phyloP scores from a whole-genome alignment of 306 rosid genomes.

The Medicago truncatula region DNA sequence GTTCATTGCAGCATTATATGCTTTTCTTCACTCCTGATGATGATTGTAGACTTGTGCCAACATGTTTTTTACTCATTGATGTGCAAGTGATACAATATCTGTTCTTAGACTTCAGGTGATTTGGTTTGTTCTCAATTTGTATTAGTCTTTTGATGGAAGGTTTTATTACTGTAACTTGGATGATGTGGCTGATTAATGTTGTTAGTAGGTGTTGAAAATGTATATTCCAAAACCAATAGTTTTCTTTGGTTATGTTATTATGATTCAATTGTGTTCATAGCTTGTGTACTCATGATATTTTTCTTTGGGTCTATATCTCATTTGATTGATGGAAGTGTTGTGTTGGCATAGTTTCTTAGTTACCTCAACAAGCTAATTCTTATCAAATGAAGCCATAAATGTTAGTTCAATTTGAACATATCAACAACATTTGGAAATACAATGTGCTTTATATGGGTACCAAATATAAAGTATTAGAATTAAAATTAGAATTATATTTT shows the following conservation, averaged over 20 bases:
- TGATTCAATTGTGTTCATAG: neutral
- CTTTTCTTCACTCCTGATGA: constrained; percentile 50
- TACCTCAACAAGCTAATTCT: neutral
- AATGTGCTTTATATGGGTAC: neutral
- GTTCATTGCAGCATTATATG: constrained; percentile 48
- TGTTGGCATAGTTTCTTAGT: neutral
- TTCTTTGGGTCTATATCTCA: neutral
- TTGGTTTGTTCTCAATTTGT: constrained; percentile 19
- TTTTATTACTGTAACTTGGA: constrained; percentile 1
- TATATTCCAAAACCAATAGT: too few relatives aligned
- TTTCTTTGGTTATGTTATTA: too few relatives aligned
- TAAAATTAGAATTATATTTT: too few relatives aligned
- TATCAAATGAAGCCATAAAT: neutral
- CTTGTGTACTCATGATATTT: neutral
- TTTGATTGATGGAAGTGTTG: neutral
- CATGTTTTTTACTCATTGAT: constrained; percentile 43
- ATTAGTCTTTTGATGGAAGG: constrained; percentile 13
- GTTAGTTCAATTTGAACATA: neutral
- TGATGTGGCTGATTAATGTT: constrained; percentile 28
- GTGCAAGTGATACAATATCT: constrained; percentile 25
- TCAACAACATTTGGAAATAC: neutral
- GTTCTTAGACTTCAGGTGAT: constrained; percentile 16
- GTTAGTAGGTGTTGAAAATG: neutral
- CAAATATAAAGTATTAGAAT: neutral
- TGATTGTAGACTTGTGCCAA: constrained; percentile 49